Conservation (phyloP, 306 rosid genomes). For the Hylodesmum podocarpum region DNA sequence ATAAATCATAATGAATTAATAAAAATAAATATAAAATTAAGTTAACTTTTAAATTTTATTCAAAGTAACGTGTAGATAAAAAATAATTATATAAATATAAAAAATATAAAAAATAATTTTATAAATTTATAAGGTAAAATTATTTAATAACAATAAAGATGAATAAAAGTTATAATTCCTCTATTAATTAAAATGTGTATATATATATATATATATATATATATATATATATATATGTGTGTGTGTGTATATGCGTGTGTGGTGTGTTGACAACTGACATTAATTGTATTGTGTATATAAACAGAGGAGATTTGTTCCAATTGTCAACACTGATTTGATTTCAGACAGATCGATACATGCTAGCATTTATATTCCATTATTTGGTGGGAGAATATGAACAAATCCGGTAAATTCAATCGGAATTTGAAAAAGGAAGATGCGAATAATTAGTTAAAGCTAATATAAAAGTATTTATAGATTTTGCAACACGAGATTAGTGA, state of each 20-base stretch:
- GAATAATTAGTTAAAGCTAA: not conserved
- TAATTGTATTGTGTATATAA: not conserved
- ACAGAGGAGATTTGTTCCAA: not conserved
- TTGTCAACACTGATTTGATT: slow-evolving; percentile 29
- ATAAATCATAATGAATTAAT: too few species aligned
- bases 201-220: too few species aligned
- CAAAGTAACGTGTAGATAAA: too few species aligned
- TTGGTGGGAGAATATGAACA: slow-evolving; percentile 36
- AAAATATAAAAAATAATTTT: too few species aligned
- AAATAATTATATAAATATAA: too few species aligned
- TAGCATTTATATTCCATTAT: slow-evolving; percentile 2
- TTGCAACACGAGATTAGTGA: not conserved
- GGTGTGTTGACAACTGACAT: not conserved
- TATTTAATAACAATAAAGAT: too few species aligned
- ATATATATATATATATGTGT: too few species aligned
- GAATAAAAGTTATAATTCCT: too few species aligned
- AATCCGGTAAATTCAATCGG: not conserved
- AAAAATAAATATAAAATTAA: too few species aligned
- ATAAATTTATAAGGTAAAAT: too few species aligned
- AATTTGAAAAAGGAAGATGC: not conserved
- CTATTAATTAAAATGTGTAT: too few species aligned
- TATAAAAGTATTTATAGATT: not conserved
- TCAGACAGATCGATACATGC: not conserved
- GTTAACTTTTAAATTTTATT: too few species aligned
- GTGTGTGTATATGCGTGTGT: not conserved